Evolutionary conservation across 2,329 filamentous ascomycete genomes (phyloP).

Genomic region (Sarocladium brachiariae): DNA sequence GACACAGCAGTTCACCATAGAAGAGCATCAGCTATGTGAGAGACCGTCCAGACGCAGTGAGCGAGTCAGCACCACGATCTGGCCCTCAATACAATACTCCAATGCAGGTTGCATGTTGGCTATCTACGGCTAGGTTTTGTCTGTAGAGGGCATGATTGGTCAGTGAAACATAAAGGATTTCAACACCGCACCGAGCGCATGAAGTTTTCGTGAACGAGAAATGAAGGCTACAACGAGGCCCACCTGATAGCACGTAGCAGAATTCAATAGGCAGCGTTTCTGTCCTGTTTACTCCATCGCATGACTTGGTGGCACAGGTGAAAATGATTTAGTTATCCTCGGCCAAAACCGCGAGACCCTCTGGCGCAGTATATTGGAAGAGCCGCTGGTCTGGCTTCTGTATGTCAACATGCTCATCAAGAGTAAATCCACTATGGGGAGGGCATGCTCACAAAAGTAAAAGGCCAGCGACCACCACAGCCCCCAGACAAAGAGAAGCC

Average conservation of each 20-base stretch:
- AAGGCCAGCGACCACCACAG: too few species aligned
- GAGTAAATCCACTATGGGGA: too few species aligned
- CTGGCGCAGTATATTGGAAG: too few species aligned
- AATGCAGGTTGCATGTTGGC: too few species aligned
- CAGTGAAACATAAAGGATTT: background rate
- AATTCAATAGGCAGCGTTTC: background rate
- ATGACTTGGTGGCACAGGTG: background rate
- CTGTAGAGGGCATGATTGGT: background rate
- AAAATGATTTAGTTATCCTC: too few species aligned
- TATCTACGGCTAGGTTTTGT: background rate
- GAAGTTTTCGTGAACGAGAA: constrained; percentile 7
- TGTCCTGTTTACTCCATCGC: background rate
- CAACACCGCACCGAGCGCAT: background rate
- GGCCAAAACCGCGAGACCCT: too few species aligned
- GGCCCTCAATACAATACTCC: too few species aligned
- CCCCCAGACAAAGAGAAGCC: too few species aligned
- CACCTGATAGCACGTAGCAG: background rate
- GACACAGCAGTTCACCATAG: background rate
- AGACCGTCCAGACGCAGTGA: background rate
- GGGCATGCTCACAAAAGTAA: too few species aligned
- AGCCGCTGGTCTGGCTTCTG: too few species aligned
- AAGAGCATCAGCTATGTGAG: background rate
- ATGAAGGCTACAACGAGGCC: background rate
- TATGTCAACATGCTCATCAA: too few species aligned
- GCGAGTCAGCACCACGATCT: background rate